Evolutionary conservation across 1,284 basidiomycete species (phyloP).

Genomic region (Cutaneotrichosporon cyanovorans): DNA sequence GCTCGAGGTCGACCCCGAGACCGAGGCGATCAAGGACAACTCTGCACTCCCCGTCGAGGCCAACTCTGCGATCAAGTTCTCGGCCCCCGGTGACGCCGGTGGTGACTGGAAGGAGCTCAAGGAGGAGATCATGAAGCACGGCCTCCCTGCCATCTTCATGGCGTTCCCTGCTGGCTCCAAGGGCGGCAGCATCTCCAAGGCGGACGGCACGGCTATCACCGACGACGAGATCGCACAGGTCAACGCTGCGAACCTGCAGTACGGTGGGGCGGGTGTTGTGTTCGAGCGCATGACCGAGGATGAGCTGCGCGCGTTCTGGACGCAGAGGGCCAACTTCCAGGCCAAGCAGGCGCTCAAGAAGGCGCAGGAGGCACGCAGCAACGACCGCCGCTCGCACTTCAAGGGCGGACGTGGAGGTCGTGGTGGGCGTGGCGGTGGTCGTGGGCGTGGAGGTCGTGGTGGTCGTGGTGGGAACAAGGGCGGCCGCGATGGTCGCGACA

Average conservation of each 20-base stretch:
- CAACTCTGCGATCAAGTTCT: conserved; percentile 42
- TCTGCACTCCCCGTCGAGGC: conserved; percentile 45
- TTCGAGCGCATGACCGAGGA: conserved; percentile 45
- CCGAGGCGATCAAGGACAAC: conserved; percentile 48
- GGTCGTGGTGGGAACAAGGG: conserved; percentile 6
- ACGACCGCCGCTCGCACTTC: background rate
- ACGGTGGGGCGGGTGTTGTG: conserved; percentile 43
- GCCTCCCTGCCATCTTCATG: conserved; percentile 35
- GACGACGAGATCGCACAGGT: conserved; percentile 48
- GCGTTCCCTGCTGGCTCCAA: conserved; percentile 42
- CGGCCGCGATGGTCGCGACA: conserved; percentile 3
- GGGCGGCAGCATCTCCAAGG: conserved; percentile 46
- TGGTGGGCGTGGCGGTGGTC: conserved; percentile 28
- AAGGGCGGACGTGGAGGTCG: conserved; percentile 18
- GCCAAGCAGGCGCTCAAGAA: conserved; percentile 49
- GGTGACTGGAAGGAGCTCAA: conserved; percentile 51
- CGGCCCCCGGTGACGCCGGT: conserved; percentile 27
- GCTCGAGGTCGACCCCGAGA: conserved; percentile 58
- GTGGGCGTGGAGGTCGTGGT: conserved; percentile 21
- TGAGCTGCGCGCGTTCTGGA: conserved; percentile 69
- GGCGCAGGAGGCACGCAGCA: conserved; percentile 47
- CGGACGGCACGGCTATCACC: conserved; percentile 42
- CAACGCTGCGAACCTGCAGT: conserved; percentile 43
- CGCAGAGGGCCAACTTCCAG: conserved; percentile 58
- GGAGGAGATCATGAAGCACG: conserved; percentile 29